A percentile compares a stretch with the other conserved stretches of the same genome.
These are phyloP conservation scores for Zoysia matrella DNA, from an alignment of 202 grass and related monocot genomes.

Conservation along the genomic window DNA sequence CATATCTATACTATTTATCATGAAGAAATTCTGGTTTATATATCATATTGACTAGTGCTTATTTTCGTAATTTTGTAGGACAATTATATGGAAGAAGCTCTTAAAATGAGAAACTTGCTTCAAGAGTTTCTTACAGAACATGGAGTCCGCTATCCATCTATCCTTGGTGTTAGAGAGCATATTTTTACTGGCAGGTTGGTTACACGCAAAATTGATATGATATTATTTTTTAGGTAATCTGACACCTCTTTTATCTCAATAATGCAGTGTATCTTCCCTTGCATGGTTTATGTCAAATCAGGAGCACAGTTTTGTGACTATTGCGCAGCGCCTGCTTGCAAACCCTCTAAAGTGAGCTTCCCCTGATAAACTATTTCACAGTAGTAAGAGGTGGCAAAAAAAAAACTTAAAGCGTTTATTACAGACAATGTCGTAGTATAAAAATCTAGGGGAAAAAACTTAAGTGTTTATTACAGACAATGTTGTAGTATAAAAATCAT, in stretches of 20 bases:
- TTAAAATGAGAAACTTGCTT: constrained; percentile 98
- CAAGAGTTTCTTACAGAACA: constrained; percentile 84
- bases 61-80: constrained; percentile 61
- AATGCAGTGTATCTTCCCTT: constrained; percentile 91
- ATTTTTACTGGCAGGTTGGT: constrained; percentile 95
- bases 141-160: constrained; percentile 76
- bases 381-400: neutral
- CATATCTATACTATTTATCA: constrained; percentile 34
- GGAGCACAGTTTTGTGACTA: constrained; percentile 97
- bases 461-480: too few species aligned
- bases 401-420: neutral
- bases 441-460: neutral
- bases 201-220: constrained; percentile 23
- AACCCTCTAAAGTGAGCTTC: constrained; percentile 77
- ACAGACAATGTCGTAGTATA: constrained; percentile 10
- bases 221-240: constrained; percentile 1
- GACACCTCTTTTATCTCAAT: constrained; percentile 34
- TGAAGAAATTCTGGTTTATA: constrained; percentile 23
- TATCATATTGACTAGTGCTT: constrained; percentile 34
- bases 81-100: constrained; percentile 97
- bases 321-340: constrained; percentile 85
- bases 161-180: constrained; percentile 97
- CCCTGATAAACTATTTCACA: constrained; percentile 11
- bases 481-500: neutral
- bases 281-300: constrained; percentile 99